Conservation (phyloP, 2,329 filamentous ascomycete genomes). For the Fusarium duplospermum region DNA sequence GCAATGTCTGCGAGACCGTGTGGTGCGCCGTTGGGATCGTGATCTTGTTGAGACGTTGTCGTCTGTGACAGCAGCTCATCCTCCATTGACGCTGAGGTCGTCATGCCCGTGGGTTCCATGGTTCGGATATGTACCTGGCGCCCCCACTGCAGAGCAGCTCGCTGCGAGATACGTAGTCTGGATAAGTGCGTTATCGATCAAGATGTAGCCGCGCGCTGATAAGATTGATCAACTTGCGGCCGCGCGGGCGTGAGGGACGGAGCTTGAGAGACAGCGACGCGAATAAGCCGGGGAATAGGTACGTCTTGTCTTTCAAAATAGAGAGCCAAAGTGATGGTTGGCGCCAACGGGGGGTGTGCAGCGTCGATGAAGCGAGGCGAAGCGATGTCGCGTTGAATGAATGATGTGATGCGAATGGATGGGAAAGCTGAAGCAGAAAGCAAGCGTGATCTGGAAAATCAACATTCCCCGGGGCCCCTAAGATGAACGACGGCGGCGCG, state of each 20-base stretch:
- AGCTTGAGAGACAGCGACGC: not conserved
- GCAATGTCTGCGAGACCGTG: constrained; percentile 32
- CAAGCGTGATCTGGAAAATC: constrained; percentile 24
- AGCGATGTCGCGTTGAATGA: not conserved
- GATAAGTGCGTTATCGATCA: not conserved
- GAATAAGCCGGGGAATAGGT: not conserved
- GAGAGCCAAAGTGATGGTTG: not conserved
- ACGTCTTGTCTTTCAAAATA: not conserved
- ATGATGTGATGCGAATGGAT: constrained; percentile 5
- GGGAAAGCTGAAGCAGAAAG: constrained; percentile 2
- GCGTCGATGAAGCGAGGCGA: not conserved
- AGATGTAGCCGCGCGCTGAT: constrained; percentile 5
- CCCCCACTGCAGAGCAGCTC: not conserved
- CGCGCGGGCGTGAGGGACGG: not conserved
- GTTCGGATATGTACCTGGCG: not conserved
- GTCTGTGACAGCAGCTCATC: constrained; percentile 58
- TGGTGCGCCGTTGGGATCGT: constrained; percentile 60
- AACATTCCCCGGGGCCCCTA: not conserved
- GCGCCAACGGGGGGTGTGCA: not conserved
- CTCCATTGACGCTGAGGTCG: constrained; percentile 55
- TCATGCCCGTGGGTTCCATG: not conserved
- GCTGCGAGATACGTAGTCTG: not conserved
- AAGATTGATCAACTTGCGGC: not conserved
- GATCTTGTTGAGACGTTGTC: constrained; percentile 62
- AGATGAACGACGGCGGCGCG: constrained; percentile 24